Evolutionary conservation across 306 rosid genomes (phyloP).

Genomic region (Sicyos baderoa): DNA sequence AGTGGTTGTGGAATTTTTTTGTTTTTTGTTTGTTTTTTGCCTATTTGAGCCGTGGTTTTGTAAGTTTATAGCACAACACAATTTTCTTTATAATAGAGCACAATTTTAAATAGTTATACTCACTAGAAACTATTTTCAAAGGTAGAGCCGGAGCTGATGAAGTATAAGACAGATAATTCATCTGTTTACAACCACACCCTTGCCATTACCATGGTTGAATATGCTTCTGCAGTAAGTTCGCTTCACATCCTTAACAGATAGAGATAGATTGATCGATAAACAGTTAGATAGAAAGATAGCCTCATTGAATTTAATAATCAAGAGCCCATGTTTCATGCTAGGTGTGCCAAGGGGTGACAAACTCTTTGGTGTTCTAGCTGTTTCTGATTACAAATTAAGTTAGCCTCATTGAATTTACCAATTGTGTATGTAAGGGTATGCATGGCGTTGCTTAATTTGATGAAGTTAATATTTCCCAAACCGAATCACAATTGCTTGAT

Average conservation of each 20-base stretch:
- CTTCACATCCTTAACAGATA: neutral
- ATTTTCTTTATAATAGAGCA: neutral
- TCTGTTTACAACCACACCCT: slow-evolving; percentile 62
- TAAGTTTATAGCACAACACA: neutral
- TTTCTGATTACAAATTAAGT: neutral
- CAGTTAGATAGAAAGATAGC: too few species aligned
- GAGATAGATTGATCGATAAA: too few species aligned
- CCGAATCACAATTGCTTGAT: neutral
- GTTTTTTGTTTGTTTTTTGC: neutral
- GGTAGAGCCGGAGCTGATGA: neutral
- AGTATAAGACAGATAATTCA: neutral
- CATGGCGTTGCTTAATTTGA: neutral
- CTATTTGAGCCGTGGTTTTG: neutral
- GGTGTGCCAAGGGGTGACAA: neutral
- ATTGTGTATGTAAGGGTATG: neutral
- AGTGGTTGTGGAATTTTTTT: neutral
- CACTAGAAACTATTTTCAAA: slow-evolving; percentile 1
- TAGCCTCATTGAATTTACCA: neutral
- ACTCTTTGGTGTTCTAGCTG: neutral
- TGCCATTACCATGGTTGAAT: slow-evolving; percentile 60
- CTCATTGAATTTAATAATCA: too few species aligned
- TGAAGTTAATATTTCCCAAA: neutral
- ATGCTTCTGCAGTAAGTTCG: slow-evolving; percentile 75
- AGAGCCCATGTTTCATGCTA: too few species aligned
- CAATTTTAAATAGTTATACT: neutral